phyloP scores from a whole-genome alignment of 2,329 filamentous ascomycete genomes.

The Byssothecium circinans region DNA sequence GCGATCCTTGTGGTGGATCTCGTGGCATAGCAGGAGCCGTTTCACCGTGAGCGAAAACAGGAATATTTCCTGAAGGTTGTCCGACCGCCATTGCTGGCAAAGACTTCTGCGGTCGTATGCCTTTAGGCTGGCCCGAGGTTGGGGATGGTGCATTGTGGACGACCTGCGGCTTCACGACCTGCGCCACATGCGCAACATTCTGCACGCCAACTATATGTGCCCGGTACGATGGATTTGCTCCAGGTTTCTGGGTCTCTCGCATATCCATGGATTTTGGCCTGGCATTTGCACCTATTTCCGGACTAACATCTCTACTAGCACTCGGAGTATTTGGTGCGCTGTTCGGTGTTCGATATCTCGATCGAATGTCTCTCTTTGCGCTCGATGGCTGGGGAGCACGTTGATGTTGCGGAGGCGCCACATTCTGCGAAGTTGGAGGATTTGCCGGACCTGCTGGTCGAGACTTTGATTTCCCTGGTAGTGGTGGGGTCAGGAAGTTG shows the following conservation, averaged over 20 bases:
- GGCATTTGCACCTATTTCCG: slow-evolving; percentile 3
- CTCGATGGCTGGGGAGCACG: not conserved
- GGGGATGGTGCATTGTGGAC: not conserved
- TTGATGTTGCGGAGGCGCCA: not conserved
- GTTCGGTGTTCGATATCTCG: slow-evolving; percentile 15
- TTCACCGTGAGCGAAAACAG: slow-evolving; percentile 6
- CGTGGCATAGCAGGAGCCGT: not conserved
- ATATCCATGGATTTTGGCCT: slow-evolving; percentile 6
- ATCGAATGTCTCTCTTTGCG: slow-evolving; percentile 7
- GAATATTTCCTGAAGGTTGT: not conserved
- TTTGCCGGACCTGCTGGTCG: not conserved
- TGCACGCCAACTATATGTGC: slow-evolving; percentile 4
- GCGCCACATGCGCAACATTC: slow-evolving; percentile 4
- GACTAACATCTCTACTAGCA: slow-evolving; percentile 8
- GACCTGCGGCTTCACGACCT: slow-evolving; percentile 3
- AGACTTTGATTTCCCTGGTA: slow-evolving; percentile 12
- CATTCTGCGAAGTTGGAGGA: not conserved
- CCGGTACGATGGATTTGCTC: slow-evolving; percentile 1
- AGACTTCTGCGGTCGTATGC: slow-evolving; percentile 8
- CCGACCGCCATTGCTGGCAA: slow-evolving; percentile 16
- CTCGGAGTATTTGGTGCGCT: slow-evolving; percentile 15
- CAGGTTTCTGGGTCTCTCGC: slow-evolving; percentile 2
- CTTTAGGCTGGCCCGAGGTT: not conserved
- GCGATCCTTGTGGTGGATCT: not conserved
- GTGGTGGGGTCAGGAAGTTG: slow-evolving; percentile 14